These are phyloP conservation scores for Pseudopediastrum boryanum DNA, from an alignment of 139 green algal species.

Conservation along the genomic window DNA sequence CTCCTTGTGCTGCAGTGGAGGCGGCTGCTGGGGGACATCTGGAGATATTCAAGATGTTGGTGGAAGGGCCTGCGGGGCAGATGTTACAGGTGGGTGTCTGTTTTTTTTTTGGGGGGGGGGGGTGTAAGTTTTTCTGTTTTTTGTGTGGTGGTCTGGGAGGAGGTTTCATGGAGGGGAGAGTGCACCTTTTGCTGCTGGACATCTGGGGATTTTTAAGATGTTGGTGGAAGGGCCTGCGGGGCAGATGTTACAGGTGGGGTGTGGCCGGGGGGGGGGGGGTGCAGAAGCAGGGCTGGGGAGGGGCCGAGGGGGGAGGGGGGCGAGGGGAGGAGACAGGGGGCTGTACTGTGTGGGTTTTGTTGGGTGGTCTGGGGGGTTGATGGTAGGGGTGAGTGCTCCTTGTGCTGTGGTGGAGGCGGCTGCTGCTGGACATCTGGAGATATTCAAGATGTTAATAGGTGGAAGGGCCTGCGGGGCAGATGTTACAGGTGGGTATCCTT, in stretches of 20 bases:
- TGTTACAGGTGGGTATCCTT: slow-evolving; percentile 10
- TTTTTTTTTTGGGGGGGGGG: too few relatives aligned
- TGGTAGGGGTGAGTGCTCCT: background rate
- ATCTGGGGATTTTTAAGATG: background rate
- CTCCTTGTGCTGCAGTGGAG: slow-evolving; percentile 8
- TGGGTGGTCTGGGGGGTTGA: too few relatives aligned
- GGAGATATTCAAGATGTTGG: background rate
- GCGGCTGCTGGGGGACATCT: background rate
- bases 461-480: background rate
- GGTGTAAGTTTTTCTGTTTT: too few relatives aligned
- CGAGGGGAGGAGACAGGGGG: too few relatives aligned
- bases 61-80: background rate
- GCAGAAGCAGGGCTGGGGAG: too few relatives aligned
- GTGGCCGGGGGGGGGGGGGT: too few relatives aligned
- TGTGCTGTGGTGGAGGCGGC: slow-evolving; percentile 23
- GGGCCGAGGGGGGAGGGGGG: too few relatives aligned
- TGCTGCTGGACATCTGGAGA: background rate
- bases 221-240: slow-evolving; percentile 2
- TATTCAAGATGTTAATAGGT: background rate
- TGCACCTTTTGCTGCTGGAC: background rate
- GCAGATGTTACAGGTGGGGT: background rate
- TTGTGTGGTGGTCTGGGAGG: too few relatives aligned
- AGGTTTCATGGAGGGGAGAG: too few relatives aligned
- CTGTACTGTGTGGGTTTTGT: too few relatives aligned
- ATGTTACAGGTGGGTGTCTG: slow-evolving; percentile 14